Evolutionary conservation across 2,329 filamentous ascomycete species (phyloP).

Genomic region (Fusarium euwallaceae): DNA sequence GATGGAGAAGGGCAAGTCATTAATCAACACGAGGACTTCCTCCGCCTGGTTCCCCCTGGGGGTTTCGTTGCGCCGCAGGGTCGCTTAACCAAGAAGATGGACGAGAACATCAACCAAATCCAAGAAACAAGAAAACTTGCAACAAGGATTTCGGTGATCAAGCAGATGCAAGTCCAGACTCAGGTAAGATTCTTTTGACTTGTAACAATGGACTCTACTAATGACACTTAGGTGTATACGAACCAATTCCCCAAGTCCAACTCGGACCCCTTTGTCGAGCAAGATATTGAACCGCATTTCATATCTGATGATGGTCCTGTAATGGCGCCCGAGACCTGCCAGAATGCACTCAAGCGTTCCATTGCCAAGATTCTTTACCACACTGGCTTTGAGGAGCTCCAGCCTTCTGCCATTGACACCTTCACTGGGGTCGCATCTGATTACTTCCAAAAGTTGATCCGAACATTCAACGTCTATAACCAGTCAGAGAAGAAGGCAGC

Average conservation of each 20-base stretch:
- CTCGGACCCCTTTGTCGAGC: slow-evolving; percentile 87
- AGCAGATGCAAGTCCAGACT: slow-evolving; percentile 98
- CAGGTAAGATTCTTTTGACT: slow-evolving; percentile 70
- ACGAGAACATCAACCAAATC: slow-evolving; percentile 93
- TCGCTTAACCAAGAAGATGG: slow-evolving; percentile 81
- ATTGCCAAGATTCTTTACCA: slow-evolving; percentile 97
- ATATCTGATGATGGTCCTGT: slow-evolving; percentile 89
- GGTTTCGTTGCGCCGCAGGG: slow-evolving; percentile 82
- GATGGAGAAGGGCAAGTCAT: slow-evolving; percentile 91
- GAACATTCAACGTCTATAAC: slow-evolving; percentile 84
- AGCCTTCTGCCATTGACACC: slow-evolving; percentile 91
- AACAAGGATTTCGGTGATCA: slow-evolving; percentile 96
- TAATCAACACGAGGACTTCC: slow-evolving; percentile 87
- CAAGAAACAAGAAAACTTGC: slow-evolving; percentile 97
- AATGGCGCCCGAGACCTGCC: slow-evolving; percentile 85
- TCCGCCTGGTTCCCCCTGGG: slow-evolving; percentile 81
- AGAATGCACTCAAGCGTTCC: slow-evolving; percentile 87
- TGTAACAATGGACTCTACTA: slow-evolving; percentile 7
- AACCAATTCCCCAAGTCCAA: slow-evolving; percentile 99
- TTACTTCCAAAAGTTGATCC: slow-evolving; percentile 87
- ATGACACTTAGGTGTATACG: slow-evolving; percentile 79
- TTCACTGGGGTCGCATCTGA: slow-evolving; percentile 90
- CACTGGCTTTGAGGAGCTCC: slow-evolving; percentile 95
- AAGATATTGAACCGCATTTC: slow-evolving; percentile 89
- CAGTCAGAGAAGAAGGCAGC: slow-evolving; percentile 83